These are phyloP conservation scores for Carex pumila DNA, from an alignment of 176 grass and related monocot genomes.

Conservation along the genomic window DNA sequence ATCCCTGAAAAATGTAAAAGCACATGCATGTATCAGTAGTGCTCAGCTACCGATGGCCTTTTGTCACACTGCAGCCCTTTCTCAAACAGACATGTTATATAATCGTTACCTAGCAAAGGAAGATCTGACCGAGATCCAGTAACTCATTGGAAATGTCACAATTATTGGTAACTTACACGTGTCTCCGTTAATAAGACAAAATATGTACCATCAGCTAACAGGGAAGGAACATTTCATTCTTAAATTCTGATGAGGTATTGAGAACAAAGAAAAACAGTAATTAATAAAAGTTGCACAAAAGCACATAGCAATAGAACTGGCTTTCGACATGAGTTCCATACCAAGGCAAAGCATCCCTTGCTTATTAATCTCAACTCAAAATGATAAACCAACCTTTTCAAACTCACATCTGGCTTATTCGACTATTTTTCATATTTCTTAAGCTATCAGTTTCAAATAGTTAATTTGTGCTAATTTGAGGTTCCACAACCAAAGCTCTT, in stretches of 20 bases:
- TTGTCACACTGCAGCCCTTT: background rate
- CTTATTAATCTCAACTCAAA: background rate
- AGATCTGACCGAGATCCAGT: background rate
- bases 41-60: background rate
- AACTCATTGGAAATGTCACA: background rate
- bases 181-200: background rate
- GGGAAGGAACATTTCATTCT: background rate
- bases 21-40: background rate
- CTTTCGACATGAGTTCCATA: background rate
- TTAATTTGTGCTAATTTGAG: background rate
- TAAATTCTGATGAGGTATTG: background rate
- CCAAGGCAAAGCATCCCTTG: background rate
- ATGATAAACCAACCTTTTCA: background rate
- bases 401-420: background rate
- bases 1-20: constrained; percentile 53
- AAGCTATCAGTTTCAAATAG: background rate
- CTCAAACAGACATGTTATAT: background rate
- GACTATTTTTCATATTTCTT: background rate
- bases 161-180: background rate
- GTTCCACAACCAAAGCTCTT: background rate
- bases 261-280: background rate
- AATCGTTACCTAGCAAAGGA: background rate
- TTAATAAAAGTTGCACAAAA: background rate
- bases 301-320: background rate
- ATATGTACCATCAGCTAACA: background rate